Evolutionary conservation across 345 rosid species (phyloP), one percentile per base, ranked within the genome.

Genomic region (Syzygium aqueum): DNA sequence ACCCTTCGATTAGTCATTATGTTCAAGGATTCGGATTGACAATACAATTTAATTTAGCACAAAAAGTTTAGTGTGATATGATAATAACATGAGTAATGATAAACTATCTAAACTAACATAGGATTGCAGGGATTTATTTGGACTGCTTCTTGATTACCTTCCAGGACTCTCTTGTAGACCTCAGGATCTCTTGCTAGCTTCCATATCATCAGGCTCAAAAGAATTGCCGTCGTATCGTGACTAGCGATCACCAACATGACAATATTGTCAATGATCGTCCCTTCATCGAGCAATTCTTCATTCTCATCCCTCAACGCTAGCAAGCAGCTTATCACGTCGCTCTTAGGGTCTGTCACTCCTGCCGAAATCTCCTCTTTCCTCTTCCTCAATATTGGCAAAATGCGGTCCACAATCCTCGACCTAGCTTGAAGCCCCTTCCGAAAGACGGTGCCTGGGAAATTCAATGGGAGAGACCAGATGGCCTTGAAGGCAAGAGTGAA

Each of bases 151-250:
- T 49, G 4, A 50, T 37, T 85, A 89, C 90, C 90, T 85, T 82
- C 65, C 23, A 88, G 40, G 21, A 88, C 89, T 78, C 80, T 85
- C 46, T 53, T 19, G 50, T 43, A 57, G 84, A 88, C 65, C 50
- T 53, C 9, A 23, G 84, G 30, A 77, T 88, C 89, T 61, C 56
- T 85, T 6, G 87, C 52, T 16, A 85, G 56, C 84, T 85, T 49
- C 85, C 89, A 73, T 12, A 88, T 28, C 73, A 88, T 54, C 54
- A 85, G 61, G 61, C 59, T 85, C 33, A 85, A 25, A 16, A 85
- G 87, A 33, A 78, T 77, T 7, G 80, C 61, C 17, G 52, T n/a
- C 19, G 89, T 88, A 54, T 88, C 89, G 57, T 88, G 89, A 49
- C 87, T 88, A 4, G 89, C 87, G 19, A 77, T 53, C 80, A 88